Evolutionary conservation across 1,139 yeast species (phyloP), one percentile per base, ranked within the genome.

Genomic region (Candida pseudocylindracea): DNA sequence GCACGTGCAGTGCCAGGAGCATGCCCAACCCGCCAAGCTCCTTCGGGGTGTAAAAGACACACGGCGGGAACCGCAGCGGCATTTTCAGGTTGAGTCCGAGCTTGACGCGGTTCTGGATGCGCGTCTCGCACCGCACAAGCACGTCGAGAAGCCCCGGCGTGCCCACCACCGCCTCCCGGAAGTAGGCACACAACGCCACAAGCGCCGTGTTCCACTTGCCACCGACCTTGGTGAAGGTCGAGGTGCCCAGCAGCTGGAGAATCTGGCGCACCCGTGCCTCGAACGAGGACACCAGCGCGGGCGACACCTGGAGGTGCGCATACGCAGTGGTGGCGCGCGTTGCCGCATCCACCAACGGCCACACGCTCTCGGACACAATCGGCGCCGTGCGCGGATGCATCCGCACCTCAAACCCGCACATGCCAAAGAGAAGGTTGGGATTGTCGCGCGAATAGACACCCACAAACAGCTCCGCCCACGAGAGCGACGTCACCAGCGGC

Each of bases 11-110:
- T 0, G 96, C 96, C 59, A 94, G 80, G 24, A 91, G 58, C 98
- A 91, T 91, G 12, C 98, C 98, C 31, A 91, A 55, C 29, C 99
- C 99, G 33, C 99, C 98, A 8, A 91, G 55, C 48, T 91, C 99
- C 43, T 83, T 88, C 0, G 98, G 98, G 0, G 98, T 81, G 48
- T 91, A 91, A 43, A 91, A 91, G 1, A 91, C 98, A 2, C 95
- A 96, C 0, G 98, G 99, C 3, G 99, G 99, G 54, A 91, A 91
- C 34, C 99, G 63, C 1, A 94, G 73, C 0, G 99, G 99, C 99
- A 91, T 91, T 52, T 91, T 91, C 8, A 96, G 85, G 45, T 91
- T 91, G 38, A 91, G 60, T 0, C 98, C 98, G 57, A 88, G 68
- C 48, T 91, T 91, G 20, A 91, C 94, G 41, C 94, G 63, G 35